phyloP scores from a whole-genome alignment of 257 asterid genomes.

The Gentiana dahurica region DNA sequence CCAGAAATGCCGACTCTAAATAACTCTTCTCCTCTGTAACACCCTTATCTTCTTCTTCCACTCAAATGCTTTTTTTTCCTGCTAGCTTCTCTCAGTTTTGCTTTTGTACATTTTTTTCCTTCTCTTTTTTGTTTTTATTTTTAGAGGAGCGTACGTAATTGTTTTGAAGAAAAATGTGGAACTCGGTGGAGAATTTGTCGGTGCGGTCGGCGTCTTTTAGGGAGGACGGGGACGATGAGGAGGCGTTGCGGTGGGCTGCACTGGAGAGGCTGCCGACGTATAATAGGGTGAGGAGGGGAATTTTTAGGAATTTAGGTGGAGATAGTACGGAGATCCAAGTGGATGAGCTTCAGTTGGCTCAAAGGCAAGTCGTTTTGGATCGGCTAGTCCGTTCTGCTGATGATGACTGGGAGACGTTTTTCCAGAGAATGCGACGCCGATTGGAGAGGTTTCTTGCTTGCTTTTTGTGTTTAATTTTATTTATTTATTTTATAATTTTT shows the following conservation, averaged over 20 bases:
- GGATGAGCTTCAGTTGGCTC: slow-evolving; percentile 42
- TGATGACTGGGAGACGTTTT: slow-evolving; percentile 80
- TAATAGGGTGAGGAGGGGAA: slow-evolving; percentile 70
- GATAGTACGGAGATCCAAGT: slow-evolving; percentile 67
- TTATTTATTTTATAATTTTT: background rate
- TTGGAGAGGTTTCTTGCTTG: slow-evolving; percentile 38
- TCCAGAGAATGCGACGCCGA: slow-evolving; percentile 72
- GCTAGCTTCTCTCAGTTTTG: background rate
- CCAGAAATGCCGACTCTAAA: slow-evolving; percentile 37
- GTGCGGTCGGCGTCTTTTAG: slow-evolving; percentile 79
- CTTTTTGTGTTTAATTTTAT: background rate
- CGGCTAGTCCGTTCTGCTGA: slow-evolving; percentile 60
- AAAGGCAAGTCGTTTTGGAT: slow-evolving; percentile 55
- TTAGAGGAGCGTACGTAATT: background rate
- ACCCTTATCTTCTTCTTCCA: slow-evolving; percentile 21
- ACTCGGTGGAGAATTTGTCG: slow-evolving; percentile 72
- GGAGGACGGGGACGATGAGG: slow-evolving; percentile 91
- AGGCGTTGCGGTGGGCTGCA: slow-evolving; percentile 97
- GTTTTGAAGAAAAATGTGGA: slow-evolving; percentile 46
- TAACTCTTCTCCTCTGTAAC: slow-evolving; percentile 18
- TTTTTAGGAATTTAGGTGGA: slow-evolving; percentile 65
- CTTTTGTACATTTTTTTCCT: background rate
- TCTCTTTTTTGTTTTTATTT: background rate
- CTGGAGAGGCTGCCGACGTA: slow-evolving; percentile 90
- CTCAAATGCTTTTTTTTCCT: background rate